Base-by-base conservation (phyloP, 2,329 filamentous ascomycete species). In the Pestalotiopsis sp. region DNA sequence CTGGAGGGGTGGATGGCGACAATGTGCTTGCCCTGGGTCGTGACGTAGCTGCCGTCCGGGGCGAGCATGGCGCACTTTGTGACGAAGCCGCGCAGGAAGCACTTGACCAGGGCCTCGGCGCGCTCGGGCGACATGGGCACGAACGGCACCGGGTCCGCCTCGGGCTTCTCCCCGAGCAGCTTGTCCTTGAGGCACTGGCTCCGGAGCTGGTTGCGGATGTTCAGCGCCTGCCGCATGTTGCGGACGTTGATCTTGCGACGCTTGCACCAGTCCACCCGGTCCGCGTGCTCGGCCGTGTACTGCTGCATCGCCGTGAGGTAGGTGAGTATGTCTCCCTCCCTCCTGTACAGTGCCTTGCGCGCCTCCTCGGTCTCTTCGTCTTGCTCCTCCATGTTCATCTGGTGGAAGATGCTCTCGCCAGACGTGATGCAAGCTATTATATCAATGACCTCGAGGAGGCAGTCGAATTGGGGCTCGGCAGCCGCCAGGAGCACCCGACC, bases 401-500 rank as follows among this genome's bases (percentile, higher is more conserved):
- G 87, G 12, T 88, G 78, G 73, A 91, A 91, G 12, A 91, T 86
- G 69, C 90, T 89, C 64, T 90, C 88, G 57, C 90, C 89, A 0
- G 88, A 83, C 0, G 89, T 91, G 25, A 92, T 83, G 70, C 87
- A 89, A 0, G 89, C 83, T 45, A 92, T 92, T 67, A 98, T 91
- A 75, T 98, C 96, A 71, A 99, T 95, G 4, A 90, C 91, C 73
- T 97, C 94, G 0, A 91, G 80, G 1, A 98, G 82, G 73, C 94
- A 97, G 73, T 93, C 89, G 63, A 87, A 88, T 57, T 91, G 88
- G 0, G 91, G 87, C 6, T 88, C 87, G 0, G 91, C 89, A 0
- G 95, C 93, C 57, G 94, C 93, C 20, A 99, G 84, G 0, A 99
- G 84, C 1, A 97, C 94, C 1, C 94, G 89, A 0, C 92, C 94